These are phyloP conservation scores for Conoideocrella luteorostrata DNA, from an alignment of 2,329 filamentous ascomycete species.

Conservation along the genomic window DNA sequence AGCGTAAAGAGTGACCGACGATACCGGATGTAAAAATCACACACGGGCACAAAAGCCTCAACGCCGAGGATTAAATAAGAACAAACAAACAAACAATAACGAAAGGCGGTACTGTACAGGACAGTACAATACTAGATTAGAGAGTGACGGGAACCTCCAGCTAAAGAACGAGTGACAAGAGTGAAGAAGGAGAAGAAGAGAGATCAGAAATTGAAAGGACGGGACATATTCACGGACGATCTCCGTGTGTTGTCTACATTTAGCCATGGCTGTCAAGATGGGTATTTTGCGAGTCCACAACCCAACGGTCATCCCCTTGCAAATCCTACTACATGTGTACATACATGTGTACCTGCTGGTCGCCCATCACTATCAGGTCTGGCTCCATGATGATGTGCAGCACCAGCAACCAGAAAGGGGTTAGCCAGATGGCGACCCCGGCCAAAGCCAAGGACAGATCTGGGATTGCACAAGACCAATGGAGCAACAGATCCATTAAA, in stretches of 20 bases:
- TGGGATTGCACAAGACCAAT: no score
- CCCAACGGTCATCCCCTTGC: no score
- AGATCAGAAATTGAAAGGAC: neutral
- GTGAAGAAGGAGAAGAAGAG: neutral
- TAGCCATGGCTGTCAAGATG: neutral
- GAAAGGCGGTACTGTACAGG: neutral
- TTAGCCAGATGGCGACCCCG: no score
- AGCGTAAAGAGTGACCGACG: constrained; percentile 22
- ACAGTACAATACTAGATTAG: neutral
- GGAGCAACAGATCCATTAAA: no score
- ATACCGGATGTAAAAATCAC: neutral
- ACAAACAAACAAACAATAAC: constrained; percentile 6
- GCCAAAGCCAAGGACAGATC: no score
- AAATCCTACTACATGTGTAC: no score
- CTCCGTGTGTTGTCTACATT: neutral
- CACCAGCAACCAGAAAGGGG: no score
- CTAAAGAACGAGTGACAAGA: neutral
- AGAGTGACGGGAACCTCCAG: constrained; percentile 3
- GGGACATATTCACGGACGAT: neutral
- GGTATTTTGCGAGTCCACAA: no score
- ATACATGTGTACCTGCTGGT: no score
- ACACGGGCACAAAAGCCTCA: neutral
- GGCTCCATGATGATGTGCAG: no score
- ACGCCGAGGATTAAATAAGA: constrained; percentile 4
- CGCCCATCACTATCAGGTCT: no score